phyloP scores from a whole-genome alignment of 164 flowering plant genomes.

The Litsea cubeba region DNA sequence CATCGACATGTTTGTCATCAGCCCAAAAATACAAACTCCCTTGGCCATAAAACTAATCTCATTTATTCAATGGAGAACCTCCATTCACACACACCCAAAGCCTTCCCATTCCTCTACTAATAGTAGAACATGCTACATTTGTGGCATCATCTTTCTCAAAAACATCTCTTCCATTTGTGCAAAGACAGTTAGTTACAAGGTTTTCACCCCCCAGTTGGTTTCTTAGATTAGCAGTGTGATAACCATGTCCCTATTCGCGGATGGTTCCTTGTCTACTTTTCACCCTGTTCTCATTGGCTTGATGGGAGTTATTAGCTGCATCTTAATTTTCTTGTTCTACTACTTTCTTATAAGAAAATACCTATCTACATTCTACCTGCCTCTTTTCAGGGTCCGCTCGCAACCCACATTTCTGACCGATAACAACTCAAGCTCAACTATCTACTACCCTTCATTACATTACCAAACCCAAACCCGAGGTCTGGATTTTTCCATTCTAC shows the following conservation, averaged over 20 bases:
- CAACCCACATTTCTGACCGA: constrained; percentile 13
- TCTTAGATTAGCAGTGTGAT: background rate
- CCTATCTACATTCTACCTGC: background rate
- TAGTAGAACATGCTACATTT: background rate
- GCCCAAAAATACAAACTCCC: background rate
- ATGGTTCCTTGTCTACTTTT: constrained; percentile 3
- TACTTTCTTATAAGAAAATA: constrained; percentile 18
- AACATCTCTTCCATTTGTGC: background rate
- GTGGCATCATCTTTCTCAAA: background rate
- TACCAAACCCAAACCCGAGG: constrained; percentile 32
- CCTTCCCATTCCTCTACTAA: background rate
- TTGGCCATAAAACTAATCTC: background rate
- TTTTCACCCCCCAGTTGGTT: background rate
- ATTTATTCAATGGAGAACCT: background rate
- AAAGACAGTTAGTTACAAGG: too few relatives aligned
- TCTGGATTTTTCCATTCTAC: constrained; percentile 21
- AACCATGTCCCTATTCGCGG: constrained; percentile 1
- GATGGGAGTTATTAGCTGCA: constrained; percentile 21
- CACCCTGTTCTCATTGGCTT: constrained; percentile 18
- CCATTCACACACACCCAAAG: background rate
- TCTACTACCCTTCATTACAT: constrained; percentile 27
- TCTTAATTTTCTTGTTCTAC: constrained; percentile 29
- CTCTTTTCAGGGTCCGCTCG: constrained; percentile 10
- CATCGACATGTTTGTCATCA: background rate
- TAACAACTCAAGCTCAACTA: constrained; percentile 6